Evolutionary conservation across 192 early-diverging fungal species (phyloP).

Genomic region (Kickxella alabastrina): DNA sequence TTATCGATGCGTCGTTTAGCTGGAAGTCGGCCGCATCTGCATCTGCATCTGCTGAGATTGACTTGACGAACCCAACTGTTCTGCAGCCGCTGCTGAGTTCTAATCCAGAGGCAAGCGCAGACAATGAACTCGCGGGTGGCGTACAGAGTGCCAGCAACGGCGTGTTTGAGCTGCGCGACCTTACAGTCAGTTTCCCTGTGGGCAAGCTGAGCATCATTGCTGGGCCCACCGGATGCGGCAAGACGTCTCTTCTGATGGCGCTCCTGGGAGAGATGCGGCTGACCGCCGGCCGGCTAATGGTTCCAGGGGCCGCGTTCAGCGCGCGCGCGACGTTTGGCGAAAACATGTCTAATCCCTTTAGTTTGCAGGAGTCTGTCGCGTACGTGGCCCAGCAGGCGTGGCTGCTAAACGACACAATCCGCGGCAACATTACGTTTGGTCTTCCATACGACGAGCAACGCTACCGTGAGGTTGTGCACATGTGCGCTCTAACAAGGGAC

Average conservation of each 20-base stretch:
- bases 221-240: conserved; percentile 87
- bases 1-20: conserved; percentile 64
- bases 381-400: conserved; percentile 83
- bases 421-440: conserved; percentile 89
- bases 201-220: conserved; percentile 74
- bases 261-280: conserved; percentile 75
- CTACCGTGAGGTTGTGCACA: conserved; percentile 75
- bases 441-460: conserved; percentile 64
- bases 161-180: conserved; percentile 59
- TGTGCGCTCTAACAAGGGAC: conserved; percentile 81
- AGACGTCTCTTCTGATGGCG: conserved; percentile 74
- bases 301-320: conserved; percentile 57
- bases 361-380: conserved; percentile 55
- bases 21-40: conserved; percentile 47
- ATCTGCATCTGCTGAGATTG: conserved; percentile 1
- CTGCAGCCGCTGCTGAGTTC: conserved; percentile 12
- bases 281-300: conserved; percentile 31
- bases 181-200: conserved; percentile 65
- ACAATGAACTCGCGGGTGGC: not conserved
- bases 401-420: conserved; percentile 71
- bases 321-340: conserved; percentile 53
- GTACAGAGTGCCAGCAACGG: not conserved
- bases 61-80: not conserved
- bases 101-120: not conserved
- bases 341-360: conserved; percentile 11